Conservation (phyloP, 495 filamentous ascomycete species). For the Neurospora pannonica region DNA sequence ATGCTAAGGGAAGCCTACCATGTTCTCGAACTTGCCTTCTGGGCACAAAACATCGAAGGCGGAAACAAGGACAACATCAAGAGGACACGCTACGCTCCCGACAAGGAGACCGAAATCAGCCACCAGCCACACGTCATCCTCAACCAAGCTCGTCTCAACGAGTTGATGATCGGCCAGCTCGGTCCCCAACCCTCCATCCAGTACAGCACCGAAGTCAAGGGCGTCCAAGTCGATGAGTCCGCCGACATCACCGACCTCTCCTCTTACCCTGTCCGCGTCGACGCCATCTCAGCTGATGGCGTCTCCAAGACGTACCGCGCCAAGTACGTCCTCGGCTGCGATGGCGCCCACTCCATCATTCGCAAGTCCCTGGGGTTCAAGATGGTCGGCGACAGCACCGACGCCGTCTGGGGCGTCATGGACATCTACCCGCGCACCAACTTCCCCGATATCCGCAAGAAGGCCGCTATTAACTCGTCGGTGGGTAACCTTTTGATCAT, state of each 20-base stretch:
- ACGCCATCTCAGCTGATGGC: slow-evolving; percentile 39
- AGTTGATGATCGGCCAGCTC: slow-evolving; percentile 43
- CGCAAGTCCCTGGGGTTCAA: slow-evolving; percentile 57
- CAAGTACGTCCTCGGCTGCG: slow-evolving; percentile 66
- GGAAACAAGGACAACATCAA: slow-evolving; percentile 25
- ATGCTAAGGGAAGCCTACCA: slow-evolving; percentile 65
- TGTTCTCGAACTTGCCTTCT: slow-evolving; percentile 58
- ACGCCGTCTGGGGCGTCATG: slow-evolving; percentile 67
- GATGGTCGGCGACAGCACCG: slow-evolving; percentile 66
- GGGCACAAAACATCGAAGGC: slow-evolving; percentile 25
- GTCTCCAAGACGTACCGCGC: slow-evolving; percentile 45
- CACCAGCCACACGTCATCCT: slow-evolving; percentile 67
- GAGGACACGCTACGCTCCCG: slow-evolving; percentile 45
- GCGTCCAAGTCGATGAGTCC: slow-evolving; percentile 42
- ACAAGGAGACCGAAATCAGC: slow-evolving; percentile 55
- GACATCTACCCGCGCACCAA: slow-evolving; percentile 65
- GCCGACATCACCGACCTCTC: slow-evolving; percentile 25
- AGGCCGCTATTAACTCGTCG: slow-evolving; percentile 44
- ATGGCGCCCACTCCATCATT: slow-evolving; percentile 66
- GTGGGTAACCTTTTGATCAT: slow-evolving; percentile 51
- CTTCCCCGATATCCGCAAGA: slow-evolving; percentile 66
- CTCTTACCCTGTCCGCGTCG: slow-evolving; percentile 45
- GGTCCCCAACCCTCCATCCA: slow-evolving; percentile 42
- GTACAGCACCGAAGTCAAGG: slow-evolving; percentile 49
- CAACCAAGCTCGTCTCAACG: slow-evolving; percentile 66